Conservation (phyloP, 176 grass and related monocot genomes). For the Tuctoria greenei region DNA sequence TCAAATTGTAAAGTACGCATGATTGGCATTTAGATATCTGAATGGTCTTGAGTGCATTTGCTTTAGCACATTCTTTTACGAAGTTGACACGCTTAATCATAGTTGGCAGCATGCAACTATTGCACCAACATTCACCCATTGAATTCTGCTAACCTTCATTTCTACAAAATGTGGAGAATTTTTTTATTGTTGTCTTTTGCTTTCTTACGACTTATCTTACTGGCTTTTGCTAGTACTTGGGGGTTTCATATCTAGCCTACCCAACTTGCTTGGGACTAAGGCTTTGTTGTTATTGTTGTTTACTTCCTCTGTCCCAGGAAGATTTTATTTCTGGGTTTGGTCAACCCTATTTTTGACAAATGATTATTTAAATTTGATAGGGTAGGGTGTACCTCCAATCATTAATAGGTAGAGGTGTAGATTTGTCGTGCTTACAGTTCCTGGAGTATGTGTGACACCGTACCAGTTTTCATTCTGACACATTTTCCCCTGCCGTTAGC, state of each 20-base stretch:
- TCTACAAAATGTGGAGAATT: neutral
- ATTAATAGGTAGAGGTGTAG: neutral
- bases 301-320: too few relatives aligned
- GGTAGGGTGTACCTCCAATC: neutral
- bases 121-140: neutral
- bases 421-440: neutral
- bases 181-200: neutral
- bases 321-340: too few relatives aligned
- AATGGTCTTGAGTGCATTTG: neutral
- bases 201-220: too few relatives aligned
- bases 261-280: too few relatives aligned
- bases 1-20: neutral
- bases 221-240: too few relatives aligned
- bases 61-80: neutral
- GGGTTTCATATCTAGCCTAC: too few relatives aligned
- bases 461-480: slow-evolving; percentile 1
- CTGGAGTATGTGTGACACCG: neutral
- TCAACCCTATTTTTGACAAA: neutral
- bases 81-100: neutral
- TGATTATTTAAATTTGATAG: neutral
- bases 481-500: slow-evolving; percentile 39
- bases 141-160: slow-evolving; percentile 3
- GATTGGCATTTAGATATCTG: neutral
- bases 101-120: neutral
- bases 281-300: too few relatives aligned